phyloP scores from a whole-genome alignment of 2,329 filamentous ascomycete genomes.

The Colletotrichum agaves region DNA sequence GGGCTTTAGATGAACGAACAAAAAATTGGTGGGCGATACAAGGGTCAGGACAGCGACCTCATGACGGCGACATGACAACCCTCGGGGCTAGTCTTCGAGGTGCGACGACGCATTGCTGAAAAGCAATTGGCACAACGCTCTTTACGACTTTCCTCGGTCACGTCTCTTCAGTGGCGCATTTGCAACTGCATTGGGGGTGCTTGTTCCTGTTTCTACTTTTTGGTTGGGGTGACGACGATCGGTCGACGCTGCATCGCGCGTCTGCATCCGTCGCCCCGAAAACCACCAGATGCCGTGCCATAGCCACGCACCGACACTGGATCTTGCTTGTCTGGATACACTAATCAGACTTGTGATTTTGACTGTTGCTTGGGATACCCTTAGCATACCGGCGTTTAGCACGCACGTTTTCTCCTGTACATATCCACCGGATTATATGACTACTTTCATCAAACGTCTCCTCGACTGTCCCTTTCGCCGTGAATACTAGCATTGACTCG shows the following conservation, averaged over 20 bases:
- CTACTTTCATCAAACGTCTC: not conserved
- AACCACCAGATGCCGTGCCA: constrained; percentile 8
- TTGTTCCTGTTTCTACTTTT: constrained; percentile 5
- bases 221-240: not conserved
- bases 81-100: constrained; percentile 30
- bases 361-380: constrained; percentile 25
- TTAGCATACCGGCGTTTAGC: constrained; percentile 16
- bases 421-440: constrained; percentile 35
- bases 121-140: constrained; percentile 30
- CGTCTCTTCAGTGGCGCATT: constrained; percentile 26
- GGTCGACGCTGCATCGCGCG: constrained; percentile 5
- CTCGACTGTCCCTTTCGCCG: not conserved
- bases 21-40: constrained; percentile 16
- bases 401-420: constrained; percentile 31
- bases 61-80: constrained; percentile 33
- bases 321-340: constrained; percentile 27
- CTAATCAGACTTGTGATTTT: constrained; percentile 32
- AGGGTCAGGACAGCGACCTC: constrained; percentile 21
- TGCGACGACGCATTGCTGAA: constrained; percentile 27
- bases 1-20: not conserved
- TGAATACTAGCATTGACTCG: not conserved
- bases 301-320: constrained; percentile 2
- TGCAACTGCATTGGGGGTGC: constrained; percentile 29
- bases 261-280: constrained; percentile 1
- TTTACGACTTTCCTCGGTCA: constrained; percentile 30